Evolutionary conservation across 2,329 filamentous ascomycete genomes (phyloP).

Genomic region (Triangularia setosa): DNA sequence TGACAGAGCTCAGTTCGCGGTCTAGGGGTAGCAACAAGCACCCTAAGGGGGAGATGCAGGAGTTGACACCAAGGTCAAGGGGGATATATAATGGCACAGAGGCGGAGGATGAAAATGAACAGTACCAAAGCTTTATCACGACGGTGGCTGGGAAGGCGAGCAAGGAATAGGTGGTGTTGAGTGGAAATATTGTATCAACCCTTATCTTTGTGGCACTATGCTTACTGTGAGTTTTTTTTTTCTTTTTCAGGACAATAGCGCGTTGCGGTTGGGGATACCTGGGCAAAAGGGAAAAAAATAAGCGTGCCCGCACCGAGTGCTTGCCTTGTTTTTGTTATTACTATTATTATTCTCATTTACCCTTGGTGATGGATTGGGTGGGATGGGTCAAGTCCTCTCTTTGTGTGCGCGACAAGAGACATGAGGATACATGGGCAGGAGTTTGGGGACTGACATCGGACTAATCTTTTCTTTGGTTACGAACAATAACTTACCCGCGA

Average conservation of each 20-base stretch:
- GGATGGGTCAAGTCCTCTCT: neutral
- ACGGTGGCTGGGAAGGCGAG: slow-evolving; percentile 32
- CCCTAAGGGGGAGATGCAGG: slow-evolving; percentile 13
- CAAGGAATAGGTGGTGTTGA: neutral
- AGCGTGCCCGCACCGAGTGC: neutral
- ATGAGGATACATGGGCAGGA: neutral
- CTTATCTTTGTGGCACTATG: neutral
- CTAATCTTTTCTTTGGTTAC: neutral
- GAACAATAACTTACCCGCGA: neutral
- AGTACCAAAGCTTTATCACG: slow-evolving; percentile 45
- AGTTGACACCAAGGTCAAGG: neutral
- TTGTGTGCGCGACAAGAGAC: neutral
- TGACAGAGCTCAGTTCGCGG: slow-evolving; percentile 19
- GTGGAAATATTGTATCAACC: neutral
- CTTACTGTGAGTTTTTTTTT: neutral
- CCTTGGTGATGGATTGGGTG: neutral
- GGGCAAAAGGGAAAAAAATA: neutral
- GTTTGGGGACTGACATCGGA: neutral
- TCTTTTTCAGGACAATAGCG: neutral
- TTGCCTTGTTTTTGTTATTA: neutral
- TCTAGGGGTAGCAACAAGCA: slow-evolving; percentile 13
- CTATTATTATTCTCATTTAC: neutral
- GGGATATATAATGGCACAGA: slow-evolving; percentile 6
- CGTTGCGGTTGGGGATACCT: neutral
- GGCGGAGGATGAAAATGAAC: slow-evolving; percentile 39